A percentile compares a stretch with the other conserved stretches of the same genome.
phyloP scores from a whole-genome alignment of 2,329 filamentous ascomycete genomes.

The Penicillium brasilianum region DNA sequence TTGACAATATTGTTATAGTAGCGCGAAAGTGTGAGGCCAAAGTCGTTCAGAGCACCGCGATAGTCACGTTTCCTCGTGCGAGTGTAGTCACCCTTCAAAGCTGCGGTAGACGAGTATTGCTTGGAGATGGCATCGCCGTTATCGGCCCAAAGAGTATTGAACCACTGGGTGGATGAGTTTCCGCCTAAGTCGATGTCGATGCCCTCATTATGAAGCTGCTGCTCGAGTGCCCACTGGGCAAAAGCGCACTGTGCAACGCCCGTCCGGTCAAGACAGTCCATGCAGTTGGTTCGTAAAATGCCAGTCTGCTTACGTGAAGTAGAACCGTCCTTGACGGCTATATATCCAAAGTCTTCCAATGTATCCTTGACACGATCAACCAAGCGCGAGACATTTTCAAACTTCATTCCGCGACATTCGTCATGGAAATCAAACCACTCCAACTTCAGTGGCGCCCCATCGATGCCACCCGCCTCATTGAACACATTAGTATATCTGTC shows the following conservation, averaged over 20 bases:
- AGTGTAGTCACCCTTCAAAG: constrained; percentile 96
- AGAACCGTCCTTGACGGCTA: constrained; percentile 58
- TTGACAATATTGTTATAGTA: constrained; percentile 90
- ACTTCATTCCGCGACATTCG: constrained; percentile 94
- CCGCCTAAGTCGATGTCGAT: constrained; percentile 75
- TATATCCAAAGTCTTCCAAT: constrained; percentile 75
- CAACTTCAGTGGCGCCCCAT: constrained; percentile 65
- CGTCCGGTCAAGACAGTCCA: constrained; percentile 96
- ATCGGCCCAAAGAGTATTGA: constrained; percentile 96
- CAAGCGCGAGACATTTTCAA: constrained; percentile 87
- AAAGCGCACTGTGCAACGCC: constrained; percentile 96
- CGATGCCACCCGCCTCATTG: constrained; percentile 65
- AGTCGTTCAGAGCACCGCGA: constrained; percentile 86
- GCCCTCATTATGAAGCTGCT: constrained; percentile 75
- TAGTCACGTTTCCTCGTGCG: constrained; percentile 89
- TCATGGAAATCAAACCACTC: constrained; percentile 98
- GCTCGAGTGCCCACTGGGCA: constrained; percentile 79
- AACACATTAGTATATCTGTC: constrained; percentile 69
- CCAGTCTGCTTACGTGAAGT: constrained; percentile 65
- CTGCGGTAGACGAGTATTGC: constrained; percentile 93
- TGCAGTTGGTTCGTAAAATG: constrained; percentile 92
- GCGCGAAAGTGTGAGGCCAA: constrained; percentile 79
- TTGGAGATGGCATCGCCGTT: constrained; percentile 96
- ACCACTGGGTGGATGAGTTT: constrained; percentile 86
- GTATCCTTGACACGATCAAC: constrained; percentile 70